phyloP scores from a whole-genome alignment of 2,329 filamentous ascomycete genomes.

The Aureobasidium subglaciale region DNA sequence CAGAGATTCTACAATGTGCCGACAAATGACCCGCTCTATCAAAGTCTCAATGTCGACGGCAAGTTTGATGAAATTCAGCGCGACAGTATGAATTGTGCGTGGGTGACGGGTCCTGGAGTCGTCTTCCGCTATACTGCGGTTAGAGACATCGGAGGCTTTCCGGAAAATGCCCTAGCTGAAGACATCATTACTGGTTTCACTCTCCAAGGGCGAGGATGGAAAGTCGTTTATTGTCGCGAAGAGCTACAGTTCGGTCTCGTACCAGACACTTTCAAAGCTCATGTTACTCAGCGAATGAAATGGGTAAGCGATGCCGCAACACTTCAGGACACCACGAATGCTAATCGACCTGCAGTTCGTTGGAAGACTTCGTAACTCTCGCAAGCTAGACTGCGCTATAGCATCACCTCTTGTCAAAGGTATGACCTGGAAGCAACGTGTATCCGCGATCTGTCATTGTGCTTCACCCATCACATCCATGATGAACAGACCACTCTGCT shows the following conservation, averaged over 20 bases:
- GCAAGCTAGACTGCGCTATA: slow-evolving; percentile 2
- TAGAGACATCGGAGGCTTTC: slow-evolving; percentile 56
- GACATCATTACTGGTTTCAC: slow-evolving; percentile 54
- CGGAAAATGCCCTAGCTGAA: slow-evolving; percentile 53
- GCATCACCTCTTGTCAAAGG: neutral
- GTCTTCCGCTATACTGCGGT: slow-evolving; percentile 52
- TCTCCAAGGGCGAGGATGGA: slow-evolving; percentile 56
- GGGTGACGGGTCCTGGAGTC: slow-evolving; percentile 58
- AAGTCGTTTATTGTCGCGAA: slow-evolving; percentile 54
- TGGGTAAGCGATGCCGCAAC: slow-evolving; percentile 33
- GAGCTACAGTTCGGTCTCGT: slow-evolving; percentile 54
- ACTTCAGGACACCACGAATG: neutral
- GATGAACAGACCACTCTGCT: slow-evolving; percentile 11
- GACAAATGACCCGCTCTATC: slow-evolving; percentile 49
- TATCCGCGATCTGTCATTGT: slow-evolving; percentile 6
- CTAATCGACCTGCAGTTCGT: neutral
- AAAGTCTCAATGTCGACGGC: slow-evolving; percentile 53
- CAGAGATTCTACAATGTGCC: slow-evolving; percentile 60
- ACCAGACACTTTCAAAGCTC: slow-evolving; percentile 50
- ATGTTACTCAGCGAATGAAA: slow-evolving; percentile 51
- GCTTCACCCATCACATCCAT: slow-evolving; percentile 4
- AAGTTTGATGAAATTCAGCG: slow-evolving; percentile 45
- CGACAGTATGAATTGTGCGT: slow-evolving; percentile 45
- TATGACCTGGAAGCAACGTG: slow-evolving; percentile 3
- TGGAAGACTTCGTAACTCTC: slow-evolving; percentile 4